Percentiles rank a stretch among this genome's conserved stretches.
These are phyloP conservation scores for Thraustochytrium sp. DNA, from an alignment of 352 stramenopile genomes.

Conservation along the genomic window DNA sequence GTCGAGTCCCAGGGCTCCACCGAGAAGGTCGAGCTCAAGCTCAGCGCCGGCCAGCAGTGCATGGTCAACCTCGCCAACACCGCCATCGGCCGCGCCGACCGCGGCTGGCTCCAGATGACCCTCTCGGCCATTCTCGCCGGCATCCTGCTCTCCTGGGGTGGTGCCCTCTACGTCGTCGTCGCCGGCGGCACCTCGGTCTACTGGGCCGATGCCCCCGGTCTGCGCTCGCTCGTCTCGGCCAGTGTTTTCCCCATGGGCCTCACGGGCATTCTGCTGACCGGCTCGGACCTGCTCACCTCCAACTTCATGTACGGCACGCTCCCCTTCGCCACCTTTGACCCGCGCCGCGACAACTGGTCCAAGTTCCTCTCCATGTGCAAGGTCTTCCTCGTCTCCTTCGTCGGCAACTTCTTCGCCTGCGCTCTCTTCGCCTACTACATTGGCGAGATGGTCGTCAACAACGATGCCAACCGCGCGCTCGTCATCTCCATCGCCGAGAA, in stretches of 20 bases:
- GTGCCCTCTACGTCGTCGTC: background rate
- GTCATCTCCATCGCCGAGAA: too few relatives aligned
- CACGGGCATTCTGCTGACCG: background rate
- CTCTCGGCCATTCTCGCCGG: background rate
- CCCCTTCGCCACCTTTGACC: background rate
- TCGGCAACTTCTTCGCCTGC: background rate
- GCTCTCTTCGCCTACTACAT: background rate
- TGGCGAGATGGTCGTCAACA: too few relatives aligned
- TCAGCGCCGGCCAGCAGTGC: background rate
- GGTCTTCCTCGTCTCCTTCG: too few relatives aligned
- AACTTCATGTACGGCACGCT: slow-evolving; percentile 6
- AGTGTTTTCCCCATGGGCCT: slow-evolving; percentile 6
- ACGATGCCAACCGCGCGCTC: too few relatives aligned
- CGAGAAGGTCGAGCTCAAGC: background rate
- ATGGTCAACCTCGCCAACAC: slow-evolving; percentile 3
- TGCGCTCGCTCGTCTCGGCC: background rate
- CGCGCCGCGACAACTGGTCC: background rate
- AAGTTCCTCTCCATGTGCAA: background rate
- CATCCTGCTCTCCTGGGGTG: background rate
- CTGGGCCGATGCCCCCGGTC: background rate
- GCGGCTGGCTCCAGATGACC: background rate
- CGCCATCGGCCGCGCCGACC: background rate
- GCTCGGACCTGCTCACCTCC: slow-evolving; percentile 13
- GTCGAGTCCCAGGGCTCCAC: background rate
- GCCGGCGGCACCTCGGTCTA: background rate